Conservation (phyloP, 345 rosid species). For the Gossypium bickii region DNA sequence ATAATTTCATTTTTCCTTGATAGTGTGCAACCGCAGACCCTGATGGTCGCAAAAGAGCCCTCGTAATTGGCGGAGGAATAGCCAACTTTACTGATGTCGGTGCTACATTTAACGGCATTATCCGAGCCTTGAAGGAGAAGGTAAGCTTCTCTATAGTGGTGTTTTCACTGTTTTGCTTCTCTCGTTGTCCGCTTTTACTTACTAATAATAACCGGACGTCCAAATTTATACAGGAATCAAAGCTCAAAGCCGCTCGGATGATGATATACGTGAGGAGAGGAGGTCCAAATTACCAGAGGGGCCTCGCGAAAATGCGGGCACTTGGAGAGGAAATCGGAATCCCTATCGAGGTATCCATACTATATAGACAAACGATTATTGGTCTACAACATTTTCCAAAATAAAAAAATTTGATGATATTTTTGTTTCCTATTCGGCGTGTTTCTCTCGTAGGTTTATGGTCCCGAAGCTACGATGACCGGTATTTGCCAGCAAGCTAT, state of each 20-base stretch:
- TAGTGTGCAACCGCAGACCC: slow-evolving; percentile 93
- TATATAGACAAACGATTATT: neutral
- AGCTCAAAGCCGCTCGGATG: slow-evolving; percentile 72
- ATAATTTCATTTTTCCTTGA: slow-evolving; percentile 7
- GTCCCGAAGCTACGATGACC: slow-evolving; percentile 96
- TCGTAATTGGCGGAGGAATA: slow-evolving; percentile 92
- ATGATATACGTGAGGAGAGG: slow-evolving; percentile 66
- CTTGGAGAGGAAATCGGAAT: slow-evolving; percentile 75
- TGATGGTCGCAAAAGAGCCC: slow-evolving; percentile 82
- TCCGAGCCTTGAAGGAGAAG: slow-evolving; percentile 90
- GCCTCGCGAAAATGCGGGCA: slow-evolving; percentile 77
- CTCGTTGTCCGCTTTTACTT: neutral
- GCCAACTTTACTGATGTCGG: slow-evolving; percentile 98
- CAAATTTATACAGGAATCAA: slow-evolving; percentile 46
- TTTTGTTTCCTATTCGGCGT: neutral
- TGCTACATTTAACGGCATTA: slow-evolving; percentile 92
- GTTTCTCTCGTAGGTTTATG: slow-evolving; percentile 54
- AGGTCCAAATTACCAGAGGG: slow-evolving; percentile 80
- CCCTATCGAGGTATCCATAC: slow-evolving; percentile 67
- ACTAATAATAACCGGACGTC: neutral
- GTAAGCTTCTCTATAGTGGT: slow-evolving; percentile 25
- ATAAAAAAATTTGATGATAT: neutral
- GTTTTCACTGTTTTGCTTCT: neutral
- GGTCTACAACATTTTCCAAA: neutral
- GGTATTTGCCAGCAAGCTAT: slow-evolving; percentile 95